phyloP scores from a whole-genome alignment of 208 protist species.

The Trypanosomatidae sp. region DNA sequence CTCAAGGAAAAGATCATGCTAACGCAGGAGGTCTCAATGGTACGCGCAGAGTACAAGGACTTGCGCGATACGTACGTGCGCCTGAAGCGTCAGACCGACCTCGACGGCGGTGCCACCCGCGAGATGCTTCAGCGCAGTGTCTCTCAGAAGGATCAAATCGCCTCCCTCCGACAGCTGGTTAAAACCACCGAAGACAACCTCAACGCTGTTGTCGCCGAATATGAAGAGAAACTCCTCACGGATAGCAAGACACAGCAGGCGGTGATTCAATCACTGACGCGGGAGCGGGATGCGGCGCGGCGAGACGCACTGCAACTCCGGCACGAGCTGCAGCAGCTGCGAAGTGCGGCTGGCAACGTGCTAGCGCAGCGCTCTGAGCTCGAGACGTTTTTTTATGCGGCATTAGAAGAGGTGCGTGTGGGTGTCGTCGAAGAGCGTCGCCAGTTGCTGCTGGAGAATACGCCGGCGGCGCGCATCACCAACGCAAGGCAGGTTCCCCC shows the following conservation, averaged over 20 bases:
- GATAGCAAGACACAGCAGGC: conserved; percentile 32
- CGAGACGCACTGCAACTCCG: conserved; percentile 42
- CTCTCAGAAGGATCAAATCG: conserved; percentile 53
- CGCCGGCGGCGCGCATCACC: background rate
- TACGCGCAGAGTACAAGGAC: conserved; percentile 13
- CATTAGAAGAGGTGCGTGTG: conserved; percentile 71
- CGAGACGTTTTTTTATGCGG: conserved; percentile 86
- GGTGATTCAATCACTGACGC: conserved; percentile 32
- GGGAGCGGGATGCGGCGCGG: conserved; percentile 62
- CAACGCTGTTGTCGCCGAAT: conserved; percentile 46
- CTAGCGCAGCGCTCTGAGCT: conserved; percentile 78
- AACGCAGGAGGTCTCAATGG: conserved; percentile 37
- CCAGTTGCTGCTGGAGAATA: conserved; percentile 9
- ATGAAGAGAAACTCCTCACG: conserved; percentile 47
- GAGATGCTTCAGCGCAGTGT: conserved; percentile 54
- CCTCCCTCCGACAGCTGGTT: conserved; percentile 46
- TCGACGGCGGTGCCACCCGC: conserved; percentile 36
- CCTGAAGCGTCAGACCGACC: conserved; percentile 46
- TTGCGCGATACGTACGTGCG: conserved; percentile 45
- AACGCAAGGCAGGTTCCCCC: background rate
- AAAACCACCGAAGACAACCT: conserved; percentile 62
- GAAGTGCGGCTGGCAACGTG: conserved; percentile 47
- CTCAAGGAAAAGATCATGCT: conserved; percentile 69
- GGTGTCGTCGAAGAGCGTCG: conserved; percentile 63
- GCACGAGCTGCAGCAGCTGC: conserved; percentile 65